phyloP scores from a whole-genome alignment of 306 rosid genomes.

The Dalbergia cultrata region DNA sequence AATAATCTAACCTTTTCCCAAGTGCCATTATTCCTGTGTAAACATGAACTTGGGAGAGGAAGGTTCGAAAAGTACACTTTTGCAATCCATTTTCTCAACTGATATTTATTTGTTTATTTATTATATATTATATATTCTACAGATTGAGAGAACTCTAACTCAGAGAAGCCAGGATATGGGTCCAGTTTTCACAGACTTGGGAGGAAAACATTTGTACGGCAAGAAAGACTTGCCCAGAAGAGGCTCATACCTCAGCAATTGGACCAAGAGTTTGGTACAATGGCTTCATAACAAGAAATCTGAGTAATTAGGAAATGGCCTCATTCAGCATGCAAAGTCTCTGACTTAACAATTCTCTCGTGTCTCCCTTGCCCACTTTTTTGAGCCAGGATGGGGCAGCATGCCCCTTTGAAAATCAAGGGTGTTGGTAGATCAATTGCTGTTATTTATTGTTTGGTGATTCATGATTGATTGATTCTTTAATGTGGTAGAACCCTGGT shows the following conservation, averaged over 20 bases:
- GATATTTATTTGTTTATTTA: not conserved
- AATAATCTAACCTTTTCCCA: not conserved
- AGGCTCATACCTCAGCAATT: conserved; percentile 68
- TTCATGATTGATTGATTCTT: conserved; percentile 57
- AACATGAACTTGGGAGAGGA: not conserved
- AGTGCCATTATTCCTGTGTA: not conserved
- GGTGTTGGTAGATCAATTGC: conserved; percentile 51
- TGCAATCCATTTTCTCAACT: not conserved
- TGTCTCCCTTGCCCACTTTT: conserved; percentile 45
- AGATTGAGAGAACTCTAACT: conserved; percentile 74
- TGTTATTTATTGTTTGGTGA: conserved; percentile 41
- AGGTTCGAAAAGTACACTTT: not conserved
- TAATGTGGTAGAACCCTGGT: conserved; percentile 51
- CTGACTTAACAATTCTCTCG: conserved; percentile 9
- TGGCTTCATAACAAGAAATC: conserved; percentile 83
- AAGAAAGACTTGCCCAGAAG: conserved; percentile 75
- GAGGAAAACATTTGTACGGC: conserved; percentile 84
- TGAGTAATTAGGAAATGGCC: conserved; percentile 60
- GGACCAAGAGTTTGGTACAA: conserved; percentile 68
- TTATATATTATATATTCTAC: conserved; percentile 45
- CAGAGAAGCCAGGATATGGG: conserved; percentile 69
- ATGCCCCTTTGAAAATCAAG: conserved; percentile 43
- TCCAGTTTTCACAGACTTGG: conserved; percentile 88
- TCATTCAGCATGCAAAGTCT: conserved; percentile 33
- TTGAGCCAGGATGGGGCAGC: conserved; percentile 42